Conservation (phyloP, 2,329 filamentous ascomycete species). For the Lasiodiplodia sp. region DNA sequence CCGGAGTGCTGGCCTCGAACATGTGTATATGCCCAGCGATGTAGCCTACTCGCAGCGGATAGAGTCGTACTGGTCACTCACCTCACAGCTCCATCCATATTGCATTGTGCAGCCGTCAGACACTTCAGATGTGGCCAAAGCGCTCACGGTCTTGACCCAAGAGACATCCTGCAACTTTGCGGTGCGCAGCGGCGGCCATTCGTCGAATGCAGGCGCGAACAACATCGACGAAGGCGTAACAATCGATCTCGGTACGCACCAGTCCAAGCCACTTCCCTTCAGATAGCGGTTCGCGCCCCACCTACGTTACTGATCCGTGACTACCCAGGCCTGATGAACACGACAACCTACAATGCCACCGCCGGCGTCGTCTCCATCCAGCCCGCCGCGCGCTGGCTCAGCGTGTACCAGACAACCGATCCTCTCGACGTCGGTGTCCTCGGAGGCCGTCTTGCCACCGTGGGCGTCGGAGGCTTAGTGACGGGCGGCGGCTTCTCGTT, state of each 20-base stretch:
- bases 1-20: not conserved
- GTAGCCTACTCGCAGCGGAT: conserved; percentile 32
- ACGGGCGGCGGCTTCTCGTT: conserved; percentile 42
- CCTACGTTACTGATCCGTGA: not conserved
- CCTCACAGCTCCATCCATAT: conserved; percentile 34
- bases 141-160: conserved; percentile 34
- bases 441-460: conserved; percentile 39
- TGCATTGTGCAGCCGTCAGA: conserved; percentile 39
- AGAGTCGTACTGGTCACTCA: conserved; percentile 34
- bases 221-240: conserved; percentile 36
- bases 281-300: not conserved
- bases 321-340: not conserved
- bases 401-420: conserved; percentile 4
- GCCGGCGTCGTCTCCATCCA: not conserved
- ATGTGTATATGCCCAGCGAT: conserved; percentile 34
- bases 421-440: conserved; percentile 14
- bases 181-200: conserved; percentile 35
- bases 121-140: conserved; percentile 34
- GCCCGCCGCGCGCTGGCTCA: conserved; percentile 5
- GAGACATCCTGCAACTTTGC: conserved; percentile 30
- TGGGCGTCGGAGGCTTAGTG: conserved; percentile 40
- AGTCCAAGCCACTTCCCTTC: not conserved
- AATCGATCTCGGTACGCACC: conserved; percentile 31
- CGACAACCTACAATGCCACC: not conserved
- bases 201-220: conserved; percentile 32